These are phyloP conservation scores for Fusarium musae DNA, from an alignment of 2,329 filamentous ascomycete species.

Conservation along the genomic window DNA sequence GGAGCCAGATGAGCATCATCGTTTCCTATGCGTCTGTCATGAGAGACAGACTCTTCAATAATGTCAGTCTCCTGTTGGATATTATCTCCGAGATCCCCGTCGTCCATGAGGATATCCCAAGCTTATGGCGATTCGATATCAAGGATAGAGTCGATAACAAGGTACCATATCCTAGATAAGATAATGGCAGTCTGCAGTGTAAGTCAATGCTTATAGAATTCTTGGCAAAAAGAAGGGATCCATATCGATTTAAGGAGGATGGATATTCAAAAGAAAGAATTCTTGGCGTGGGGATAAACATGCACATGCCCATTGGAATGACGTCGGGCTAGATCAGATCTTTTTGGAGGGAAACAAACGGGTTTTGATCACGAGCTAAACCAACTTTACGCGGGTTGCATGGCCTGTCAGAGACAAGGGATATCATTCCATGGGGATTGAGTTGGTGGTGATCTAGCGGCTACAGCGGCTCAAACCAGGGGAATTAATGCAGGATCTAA, in stretches of 20 bases:
- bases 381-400: neutral
- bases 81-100: conserved; percentile 52
- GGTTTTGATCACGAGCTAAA: conserved; percentile 17
- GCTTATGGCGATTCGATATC: neutral
- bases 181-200: neutral
- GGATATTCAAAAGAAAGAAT: neutral
- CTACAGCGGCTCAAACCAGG: conserved; percentile 11
- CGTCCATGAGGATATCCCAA: conserved; percentile 51
- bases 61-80: conserved; percentile 50
- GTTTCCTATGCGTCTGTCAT: conserved; percentile 47
- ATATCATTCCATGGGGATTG: neutral
- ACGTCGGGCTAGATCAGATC: conserved; percentile 7
- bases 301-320: neutral
- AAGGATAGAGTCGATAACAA: neutral
- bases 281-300: conserved; percentile 15
- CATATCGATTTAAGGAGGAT: neutral
- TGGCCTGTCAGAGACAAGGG: conserved; percentile 7
- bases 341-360: conserved; percentile 2
- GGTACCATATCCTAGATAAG: neutral
- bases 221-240: conserved; percentile 2
- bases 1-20: conserved; percentile 58
- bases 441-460: neutral
- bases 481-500: neutral
- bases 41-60: conserved; percentile 41
- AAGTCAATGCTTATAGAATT: neutral